Conservation (phyloP, 306 rosid species). For the Arachis hypogaea region DNA sequence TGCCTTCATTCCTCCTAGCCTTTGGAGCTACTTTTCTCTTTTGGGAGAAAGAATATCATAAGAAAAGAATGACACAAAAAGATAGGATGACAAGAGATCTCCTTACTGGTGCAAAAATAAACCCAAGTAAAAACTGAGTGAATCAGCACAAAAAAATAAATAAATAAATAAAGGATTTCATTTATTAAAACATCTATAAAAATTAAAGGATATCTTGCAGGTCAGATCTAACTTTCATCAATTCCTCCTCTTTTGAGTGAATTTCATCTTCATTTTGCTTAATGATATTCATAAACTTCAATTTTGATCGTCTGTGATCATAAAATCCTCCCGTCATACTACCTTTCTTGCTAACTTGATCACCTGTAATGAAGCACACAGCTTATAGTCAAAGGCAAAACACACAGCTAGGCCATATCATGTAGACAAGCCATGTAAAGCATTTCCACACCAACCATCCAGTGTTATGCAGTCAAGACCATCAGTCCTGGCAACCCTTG, state of each 20-base stretch:
- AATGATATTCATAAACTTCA: conserved; percentile 82
- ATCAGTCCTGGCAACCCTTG: conserved; percentile 84
- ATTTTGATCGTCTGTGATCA: conserved; percentile 88
- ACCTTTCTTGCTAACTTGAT: conserved; percentile 99
- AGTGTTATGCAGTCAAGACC: conserved; percentile 95
- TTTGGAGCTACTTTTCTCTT: neutral
- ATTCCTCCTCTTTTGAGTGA: conserved; percentile 60
- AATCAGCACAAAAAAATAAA: too few relatives aligned
- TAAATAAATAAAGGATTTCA: too few relatives aligned
- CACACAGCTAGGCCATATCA: conserved; percentile 22
- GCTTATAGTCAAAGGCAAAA: conserved; percentile 40
- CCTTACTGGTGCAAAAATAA: too few relatives aligned
- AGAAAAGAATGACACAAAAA: neutral
- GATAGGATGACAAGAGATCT: neutral
- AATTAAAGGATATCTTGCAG: conserved; percentile 80
- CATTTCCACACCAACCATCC: conserved; percentile 66
- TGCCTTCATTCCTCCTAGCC: conserved; percentile 7
- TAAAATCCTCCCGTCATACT: conserved; percentile 99
- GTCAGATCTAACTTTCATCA: conserved; percentile 62
- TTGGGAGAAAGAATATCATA: neutral
- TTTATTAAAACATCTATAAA: too few relatives aligned
- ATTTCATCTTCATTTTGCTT: conserved; percentile 58
- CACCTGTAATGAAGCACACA: conserved; percentile 61
- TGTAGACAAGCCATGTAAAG: conserved; percentile 27
- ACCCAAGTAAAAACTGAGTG: too few relatives aligned